Base-by-base conservation (phyloP, 2,329 filamentous ascomycete genomes). In the Exophiala mesophila region DNA sequence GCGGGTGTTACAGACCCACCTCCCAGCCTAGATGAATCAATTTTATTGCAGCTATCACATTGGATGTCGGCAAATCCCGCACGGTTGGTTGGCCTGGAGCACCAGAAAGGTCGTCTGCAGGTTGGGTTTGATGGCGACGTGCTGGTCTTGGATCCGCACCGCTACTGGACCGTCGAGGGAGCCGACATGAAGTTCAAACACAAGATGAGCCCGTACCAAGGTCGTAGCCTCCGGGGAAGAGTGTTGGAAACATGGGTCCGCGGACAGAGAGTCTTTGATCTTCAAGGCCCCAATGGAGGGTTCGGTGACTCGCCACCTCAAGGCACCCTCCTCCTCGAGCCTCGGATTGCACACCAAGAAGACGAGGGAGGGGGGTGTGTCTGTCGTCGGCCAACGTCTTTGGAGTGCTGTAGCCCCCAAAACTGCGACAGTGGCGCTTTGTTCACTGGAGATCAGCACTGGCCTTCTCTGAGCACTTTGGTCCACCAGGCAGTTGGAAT, bases 111-210 rank as follows among this genome's bases (percentile, higher is more conserved):
- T n/a, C 82, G 82, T 39, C 66, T 96, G 29, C 76, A 74, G 44
- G 83, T 80, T 0, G 90, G 90, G 0, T 83, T 88, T 65, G 90
- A 97, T 64, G 90, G 83, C 1, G 90, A 97, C 60, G 74, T 97
- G 29, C 90, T 87, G 55, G 82, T 97, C 12, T 96, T 97, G 60
- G 90, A 97, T 60, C 23, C 23, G 23, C 7, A 26, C 12, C 23
- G 23, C 23, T 26, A 26, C 23, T 26, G 23, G 23, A 26, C 23
- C 23, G 23, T 26, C 7, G 23, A 26, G 12, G 23, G 7, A 26
- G 23, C 23, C 6, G 23, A 26, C 23, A 26, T 26, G 23, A 26
- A 26, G 12, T 33, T 33, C 30, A 33, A 33, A 13, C 30, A 33
- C 30, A 33, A 33, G 30, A 33, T 33, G 30, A 33, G 30, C 15